Evolutionary conservation across 805 yeast genomes (phyloP).

Genomic region (Yamadazyma ubonensis): DNA sequence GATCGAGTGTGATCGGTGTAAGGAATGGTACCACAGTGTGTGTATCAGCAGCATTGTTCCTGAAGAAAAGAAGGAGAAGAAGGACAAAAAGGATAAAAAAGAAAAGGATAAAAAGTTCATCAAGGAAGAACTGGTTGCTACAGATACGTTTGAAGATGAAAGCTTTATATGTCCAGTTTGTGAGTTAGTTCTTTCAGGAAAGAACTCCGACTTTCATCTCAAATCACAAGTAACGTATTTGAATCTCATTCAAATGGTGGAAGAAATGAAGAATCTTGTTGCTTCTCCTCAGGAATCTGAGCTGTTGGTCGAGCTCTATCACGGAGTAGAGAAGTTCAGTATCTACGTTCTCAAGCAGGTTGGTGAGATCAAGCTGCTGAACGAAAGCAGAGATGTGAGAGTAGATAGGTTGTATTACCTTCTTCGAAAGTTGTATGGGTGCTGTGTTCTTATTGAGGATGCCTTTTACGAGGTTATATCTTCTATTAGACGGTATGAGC

Average conservation of each 20-base stretch:
- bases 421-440: slow-evolving; percentile 31
- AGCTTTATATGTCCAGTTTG: slow-evolving; percentile 33
- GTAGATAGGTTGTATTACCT: slow-evolving; percentile 25
- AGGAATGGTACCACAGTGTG: slow-evolving; percentile 67
- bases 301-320: slow-evolving; percentile 20
- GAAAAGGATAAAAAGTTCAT: slow-evolving; percentile 2
- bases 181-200: slow-evolving; percentile 21
- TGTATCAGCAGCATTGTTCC: slow-evolving; percentile 39
- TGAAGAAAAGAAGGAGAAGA: background rate
- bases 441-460: slow-evolving; percentile 26
- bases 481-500: slow-evolving; percentile 17
- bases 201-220: slow-evolving; percentile 17
- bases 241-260: slow-evolving; percentile 14
- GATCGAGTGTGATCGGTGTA: slow-evolving; percentile 70
- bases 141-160: slow-evolving; percentile 11
- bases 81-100: slow-evolving; percentile 5
- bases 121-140: slow-evolving; percentile 6
- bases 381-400: slow-evolving; percentile 11
- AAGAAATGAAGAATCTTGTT: slow-evolving; percentile 17
- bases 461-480: slow-evolving; percentile 19
- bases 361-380: slow-evolving; percentile 15
- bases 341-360: slow-evolving; percentile 11
- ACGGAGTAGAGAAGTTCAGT: slow-evolving; percentile 11
- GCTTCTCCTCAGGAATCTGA: slow-evolving; percentile 19
- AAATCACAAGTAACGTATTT: slow-evolving; percentile 16